phyloP scores from a whole-genome alignment of 352 stramenopile genomes.

The Phytophthora europaea region DNA sequence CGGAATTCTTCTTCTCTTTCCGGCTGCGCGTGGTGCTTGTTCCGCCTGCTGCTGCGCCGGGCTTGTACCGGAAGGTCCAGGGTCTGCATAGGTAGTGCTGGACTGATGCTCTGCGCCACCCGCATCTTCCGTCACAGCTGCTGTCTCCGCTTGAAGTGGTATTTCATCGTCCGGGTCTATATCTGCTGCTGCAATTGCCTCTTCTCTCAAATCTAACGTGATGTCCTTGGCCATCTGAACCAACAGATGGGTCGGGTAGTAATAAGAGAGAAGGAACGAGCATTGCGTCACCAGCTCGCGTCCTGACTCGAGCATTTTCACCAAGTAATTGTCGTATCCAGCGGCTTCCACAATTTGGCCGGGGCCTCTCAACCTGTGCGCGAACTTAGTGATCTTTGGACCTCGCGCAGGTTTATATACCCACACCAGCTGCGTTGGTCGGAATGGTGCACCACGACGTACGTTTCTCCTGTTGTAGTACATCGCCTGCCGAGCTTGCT shows the following conservation, averaged over 20 bases:
- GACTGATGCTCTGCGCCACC: no score
- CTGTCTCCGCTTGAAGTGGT: no score
- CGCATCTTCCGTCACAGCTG: no score
- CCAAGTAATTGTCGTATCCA: background rate
- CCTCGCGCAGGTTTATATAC: background rate
- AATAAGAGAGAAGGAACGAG: background rate
- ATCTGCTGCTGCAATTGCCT: background rate
- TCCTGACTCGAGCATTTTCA: background rate
- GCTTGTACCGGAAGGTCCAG: no score
- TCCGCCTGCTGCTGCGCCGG: no score
- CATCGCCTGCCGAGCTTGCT: background rate
- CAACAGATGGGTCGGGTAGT: background rate
- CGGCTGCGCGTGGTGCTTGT: no score
- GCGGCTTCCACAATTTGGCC: background rate
- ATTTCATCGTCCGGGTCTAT: background rate
- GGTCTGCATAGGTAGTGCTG: no score
- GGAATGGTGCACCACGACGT: background rate
- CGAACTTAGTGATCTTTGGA: background rate
- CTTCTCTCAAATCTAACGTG: background rate
- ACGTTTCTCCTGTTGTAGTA: background rate
- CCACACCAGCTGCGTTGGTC: background rate
- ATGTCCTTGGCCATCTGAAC: background rate
- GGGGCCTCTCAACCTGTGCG: background rate
- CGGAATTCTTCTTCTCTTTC: no score
- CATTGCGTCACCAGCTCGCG: background rate